Evolutionary conservation across 257 asterid species (phyloP), one percentile per base, ranked within the genome.

Genomic region (Scutellaria galericulata): DNA sequence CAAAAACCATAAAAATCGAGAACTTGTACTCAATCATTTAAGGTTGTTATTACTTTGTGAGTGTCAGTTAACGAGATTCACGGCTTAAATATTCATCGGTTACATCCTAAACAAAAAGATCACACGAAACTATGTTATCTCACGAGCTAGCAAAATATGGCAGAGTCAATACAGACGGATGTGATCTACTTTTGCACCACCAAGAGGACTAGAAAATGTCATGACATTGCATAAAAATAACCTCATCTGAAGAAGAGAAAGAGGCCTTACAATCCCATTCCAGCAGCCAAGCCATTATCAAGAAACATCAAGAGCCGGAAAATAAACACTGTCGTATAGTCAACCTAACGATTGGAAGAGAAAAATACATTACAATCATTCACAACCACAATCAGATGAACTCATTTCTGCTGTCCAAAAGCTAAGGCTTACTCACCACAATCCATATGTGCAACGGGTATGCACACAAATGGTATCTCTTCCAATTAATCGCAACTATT

Each of bases 401-500:
- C 59, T 3, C 13, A 37, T 0, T 18, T 60, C 46, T 37, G 27
- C 52, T 53, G 31, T 14, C 14, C 14, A 50, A 68, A 74, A 70
- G 20, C 37, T 22, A 60, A 57, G 61, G 44, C 35, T 15, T 6
- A 80, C 98, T 76, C 53, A 94, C 99, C 95, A 94, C 98, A 8
- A 87, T 91, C 99, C 98, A 94, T 83, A 91, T 92, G 87, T 94
- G 98, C 92, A 94, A 77, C 0, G 98, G 98, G 69, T 86, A 68
- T 9, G 83, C 71, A 80, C 99, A 94, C 0, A 79, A 82, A 75
- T 89, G 95, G 81, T 94, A 91, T 53, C 87, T 76, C 81, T 84
- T 80, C 99, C 99, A 94, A 83, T 88, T 93, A 79, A 93, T 81
- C 12, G 88, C 96, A 66, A 93, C 97, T 76, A 93, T 91, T 11